Base-by-base conservation (phyloP, 805 yeast genomes). In the Ogataea polymorpha region DNA sequence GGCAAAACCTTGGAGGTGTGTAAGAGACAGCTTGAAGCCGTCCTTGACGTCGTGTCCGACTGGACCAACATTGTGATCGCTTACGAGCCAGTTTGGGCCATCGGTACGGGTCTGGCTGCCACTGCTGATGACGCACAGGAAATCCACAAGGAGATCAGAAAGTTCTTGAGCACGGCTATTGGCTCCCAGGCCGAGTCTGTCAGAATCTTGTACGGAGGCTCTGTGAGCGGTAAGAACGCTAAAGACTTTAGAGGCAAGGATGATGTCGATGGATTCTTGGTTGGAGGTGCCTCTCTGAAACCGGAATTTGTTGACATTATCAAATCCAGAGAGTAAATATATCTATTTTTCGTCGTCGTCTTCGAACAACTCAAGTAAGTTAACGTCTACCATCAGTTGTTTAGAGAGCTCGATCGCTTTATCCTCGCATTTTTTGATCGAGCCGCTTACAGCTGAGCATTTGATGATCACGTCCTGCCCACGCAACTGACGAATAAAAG, bases 21-120 rank as follows among this genome's bases (percentile, higher is more conserved):
- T 69, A 78, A 84, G 66, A 81, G 86, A 74, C 98, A 93, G 78
- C 76, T 91, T 63, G 75, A 79, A 55, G 96, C 98, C 49, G 97
- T 85, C 48, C 71, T 85, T 61, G 84, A 80, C 65, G 74, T 82
- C 48, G 82, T 88, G 50, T 42, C 52, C 15, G 97, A 90, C 81
- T 91, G 98, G 98, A 60, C 84, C 51, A 77, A 86, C 68, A 75
- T 93, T 55, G 98, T 93, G 53, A 72, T 93, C 67, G 99, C 99
- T 62, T 93, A 93, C 75, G 99, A 93, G 76, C 99, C 99, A 59
- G 96, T 93, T 56, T 93, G 99, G 99, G 99, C 99, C 59, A 93
- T 93, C 60, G 99, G 99, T 68, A 90, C 98, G 58, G 99, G 99
- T 65, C 80, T 93, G 64, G 96, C 98, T 60, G 98, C 99, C 49